Base-by-base conservation (phyloP, 192 early-diverging fungal genomes). In the Coemansia sp. region DNA sequence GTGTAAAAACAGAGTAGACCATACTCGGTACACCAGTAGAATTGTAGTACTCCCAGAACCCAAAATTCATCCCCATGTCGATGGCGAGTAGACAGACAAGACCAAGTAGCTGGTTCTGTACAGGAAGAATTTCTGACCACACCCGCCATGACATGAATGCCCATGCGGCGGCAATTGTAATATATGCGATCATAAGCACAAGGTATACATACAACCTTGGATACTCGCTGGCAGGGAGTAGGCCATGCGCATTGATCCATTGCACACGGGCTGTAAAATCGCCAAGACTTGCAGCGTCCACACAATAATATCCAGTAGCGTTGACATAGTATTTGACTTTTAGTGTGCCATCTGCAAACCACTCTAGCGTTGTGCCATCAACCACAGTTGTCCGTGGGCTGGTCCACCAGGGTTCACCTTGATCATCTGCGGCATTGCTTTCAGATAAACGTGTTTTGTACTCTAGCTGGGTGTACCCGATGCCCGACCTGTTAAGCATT, bases 61-160 rank as follows among this genome's bases (percentile, higher is more conserved):
- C 92, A 84, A 91, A 94, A 78, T 97, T 96, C 74, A 95, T 88
- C 1, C 91, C 93, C 91, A 93, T 94, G 60, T 96, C 95, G 5
- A 93, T 74, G 54, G 89, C 90, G 25, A 98, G 82, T 73, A 95
- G 89, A 48, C 91, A 88, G 21, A 93, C 87, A 7, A 96, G 88
- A 4, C 85, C 89, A 1, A 90, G 88, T 12, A 96, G 87, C 71
- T 92, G 94, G 70, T 95, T 90, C 81, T 98, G 97, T 10, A 98
- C 86, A 14, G 88, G 88, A 64, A 98, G 69, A 62, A 98, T 88
- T 69, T 97, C 97, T 6, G 82, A 73, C 91, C 95, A 94, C 68
- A 93, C 85, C 31, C 86, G 76, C 55, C 89, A 91, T 14, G 88
- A 90, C 51, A 89, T 76, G 21, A 88, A 65, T 67, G 87, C 85